Evolutionary conservation across 306 rosid species (phyloP).

Genomic region (Dryas octopetala): DNA sequence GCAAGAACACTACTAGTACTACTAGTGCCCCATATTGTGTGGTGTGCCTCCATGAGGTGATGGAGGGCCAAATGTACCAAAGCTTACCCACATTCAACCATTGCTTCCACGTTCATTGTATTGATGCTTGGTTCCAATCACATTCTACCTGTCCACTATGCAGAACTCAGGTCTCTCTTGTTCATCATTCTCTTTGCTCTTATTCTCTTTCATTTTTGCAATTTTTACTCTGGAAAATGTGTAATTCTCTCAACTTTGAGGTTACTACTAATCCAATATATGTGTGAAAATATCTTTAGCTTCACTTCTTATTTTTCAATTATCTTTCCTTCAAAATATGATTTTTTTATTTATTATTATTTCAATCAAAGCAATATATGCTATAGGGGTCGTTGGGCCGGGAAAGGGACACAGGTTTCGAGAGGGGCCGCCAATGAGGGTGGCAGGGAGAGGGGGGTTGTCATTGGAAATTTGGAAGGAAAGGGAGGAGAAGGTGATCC

Average conservation of each 20-base stretch:
- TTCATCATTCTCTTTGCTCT: neutral
- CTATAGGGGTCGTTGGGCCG: too few species aligned
- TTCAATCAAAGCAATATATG: too few species aligned
- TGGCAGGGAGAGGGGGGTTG: too few species aligned
- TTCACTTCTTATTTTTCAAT: too few species aligned
- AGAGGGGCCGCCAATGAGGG: too few species aligned
- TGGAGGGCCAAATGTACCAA: slow-evolving; percentile 17
- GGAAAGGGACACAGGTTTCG: too few species aligned
- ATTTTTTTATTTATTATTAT: too few species aligned
- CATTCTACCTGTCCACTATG: slow-evolving; percentile 25
- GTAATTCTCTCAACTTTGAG: neutral
- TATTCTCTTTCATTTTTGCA: slow-evolving; percentile 6
- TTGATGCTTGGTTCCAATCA: slow-evolving; percentile 20
- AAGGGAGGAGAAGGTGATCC: too few species aligned
- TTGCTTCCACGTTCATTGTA: slow-evolving; percentile 25
- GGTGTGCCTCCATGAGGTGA: slow-evolving; percentile 20
- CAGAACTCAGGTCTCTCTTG: slow-evolving; percentile 16
- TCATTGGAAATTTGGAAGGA: too few species aligned
- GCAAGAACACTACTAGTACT: neutral
- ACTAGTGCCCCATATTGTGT: slow-evolving; percentile 5
- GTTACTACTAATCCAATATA: neutral
- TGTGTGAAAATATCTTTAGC: neutral
- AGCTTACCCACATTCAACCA: slow-evolving; percentile 24
- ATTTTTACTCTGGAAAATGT: slow-evolving; percentile 15
- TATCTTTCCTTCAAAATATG: too few species aligned